A percentile compares a stretch with the other conserved stretches of the same genome.
Conservation (phyloP, 169 alveolate genomes). For the Plasmodium malariae region DNA sequence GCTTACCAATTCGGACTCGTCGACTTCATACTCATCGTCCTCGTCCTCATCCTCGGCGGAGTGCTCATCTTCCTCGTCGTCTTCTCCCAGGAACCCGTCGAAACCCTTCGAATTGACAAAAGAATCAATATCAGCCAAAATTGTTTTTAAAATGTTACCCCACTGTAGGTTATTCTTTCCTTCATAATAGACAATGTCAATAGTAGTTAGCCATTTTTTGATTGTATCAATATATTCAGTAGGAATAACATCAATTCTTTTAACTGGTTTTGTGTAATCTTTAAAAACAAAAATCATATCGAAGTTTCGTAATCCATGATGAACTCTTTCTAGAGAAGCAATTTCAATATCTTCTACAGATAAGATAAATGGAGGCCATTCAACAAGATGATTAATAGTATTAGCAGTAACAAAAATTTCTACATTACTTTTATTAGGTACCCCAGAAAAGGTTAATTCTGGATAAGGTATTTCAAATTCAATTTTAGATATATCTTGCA, state of each 20-base stretch:
- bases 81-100: constrained; percentile 91
- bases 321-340: constrained; percentile 97
- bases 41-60: constrained; percentile 88
- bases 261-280: constrained; percentile 94
- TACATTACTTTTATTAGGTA: constrained; percentile 96
- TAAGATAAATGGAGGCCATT: constrained; percentile 97
- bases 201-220: constrained; percentile 93
- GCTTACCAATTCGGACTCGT: constrained; percentile 82
- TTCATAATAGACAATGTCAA: constrained; percentile 93
- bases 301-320: constrained; percentile 95
- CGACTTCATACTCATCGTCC: constrained; percentile 85
- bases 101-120: constrained; percentile 90
- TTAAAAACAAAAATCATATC: constrained; percentile 97
- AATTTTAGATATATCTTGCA: constrained; percentile 80
- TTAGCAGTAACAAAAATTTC: constrained; percentile 95
- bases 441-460: constrained; percentile 95
- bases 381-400: constrained; percentile 95
- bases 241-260: constrained; percentile 95
- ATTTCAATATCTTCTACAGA: constrained; percentile 96
- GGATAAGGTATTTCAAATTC: constrained; percentile 87
- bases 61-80: constrained; percentile 89
- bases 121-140: constrained; percentile 89
- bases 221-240: constrained; percentile 94
- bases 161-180: constrained; percentile 93
- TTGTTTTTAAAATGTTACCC: constrained; percentile 90